Conservation (phyloP, 306 rosid genomes). For the Canavalia ensiformis region DNA sequence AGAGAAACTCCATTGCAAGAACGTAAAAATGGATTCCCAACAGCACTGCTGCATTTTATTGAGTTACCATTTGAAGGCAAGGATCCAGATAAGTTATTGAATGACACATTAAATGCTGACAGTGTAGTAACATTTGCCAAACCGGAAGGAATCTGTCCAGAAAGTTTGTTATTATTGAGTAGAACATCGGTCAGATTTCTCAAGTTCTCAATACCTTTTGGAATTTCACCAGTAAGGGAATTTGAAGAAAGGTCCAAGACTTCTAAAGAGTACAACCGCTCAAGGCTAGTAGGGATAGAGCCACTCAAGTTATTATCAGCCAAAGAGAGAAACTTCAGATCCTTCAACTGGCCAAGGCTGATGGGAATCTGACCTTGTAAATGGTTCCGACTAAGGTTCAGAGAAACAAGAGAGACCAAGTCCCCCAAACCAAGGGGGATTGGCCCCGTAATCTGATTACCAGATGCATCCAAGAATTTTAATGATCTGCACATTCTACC, state of each 20-base stretch:
- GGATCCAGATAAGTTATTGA: constrained; percentile 86
- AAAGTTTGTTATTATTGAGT: constrained; percentile 73
- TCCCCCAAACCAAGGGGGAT: constrained; percentile 64
- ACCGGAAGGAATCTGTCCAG: constrained; percentile 81
- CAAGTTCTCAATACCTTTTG: constrained; percentile 64
- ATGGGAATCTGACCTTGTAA: constrained; percentile 68
- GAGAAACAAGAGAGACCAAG: constrained; percentile 61
- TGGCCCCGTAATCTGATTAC: constrained; percentile 65
- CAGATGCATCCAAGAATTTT: constrained; percentile 73
- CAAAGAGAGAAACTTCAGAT: constrained; percentile 68
- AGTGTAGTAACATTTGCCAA: constrained; percentile 74
- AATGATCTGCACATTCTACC: constrained; percentile 70
- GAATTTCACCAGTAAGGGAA: constrained; percentile 75
- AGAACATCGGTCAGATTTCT: constrained; percentile 65
- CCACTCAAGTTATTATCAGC: constrained; percentile 71
- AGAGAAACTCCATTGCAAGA: constrained; percentile 63
- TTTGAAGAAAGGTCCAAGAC: constrained; percentile 80
- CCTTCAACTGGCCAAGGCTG: constrained; percentile 62
- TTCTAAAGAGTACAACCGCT: constrained; percentile 65
- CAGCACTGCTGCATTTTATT: constrained; percentile 75
- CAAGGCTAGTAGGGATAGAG: constrained; percentile 68
- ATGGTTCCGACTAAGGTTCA: constrained; percentile 74
- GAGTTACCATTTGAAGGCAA: constrained; percentile 67
- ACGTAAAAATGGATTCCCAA: constrained; percentile 72
- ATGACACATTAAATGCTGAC: constrained; percentile 76